phyloP scores from a whole-genome alignment of 2,329 filamentous ascomycete species.

The Paraphoma chrysanthemicola region DNA sequence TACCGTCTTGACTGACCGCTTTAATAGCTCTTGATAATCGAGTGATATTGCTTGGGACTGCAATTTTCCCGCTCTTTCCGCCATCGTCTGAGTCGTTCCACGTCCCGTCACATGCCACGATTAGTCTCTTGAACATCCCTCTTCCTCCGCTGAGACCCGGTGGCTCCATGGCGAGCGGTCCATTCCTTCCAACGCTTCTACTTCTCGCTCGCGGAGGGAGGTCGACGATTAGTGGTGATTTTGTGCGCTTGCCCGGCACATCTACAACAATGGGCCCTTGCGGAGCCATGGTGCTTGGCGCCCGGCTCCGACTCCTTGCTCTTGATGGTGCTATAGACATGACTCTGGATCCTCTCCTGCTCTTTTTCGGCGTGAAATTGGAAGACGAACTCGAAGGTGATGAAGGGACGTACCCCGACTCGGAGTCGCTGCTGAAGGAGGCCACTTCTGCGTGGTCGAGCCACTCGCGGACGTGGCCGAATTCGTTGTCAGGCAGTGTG shows the following conservation, averaged over 20 bases:
- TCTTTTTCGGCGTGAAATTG: conserved; percentile 18
- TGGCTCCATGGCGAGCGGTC: conserved; percentile 29
- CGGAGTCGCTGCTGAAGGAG: conserved; percentile 26
- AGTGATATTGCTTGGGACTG: conserved; percentile 58
- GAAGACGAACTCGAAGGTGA: conserved; percentile 28
- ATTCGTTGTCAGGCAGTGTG: conserved; percentile 15
- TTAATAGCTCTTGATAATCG: conserved; percentile 58
- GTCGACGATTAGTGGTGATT: conserved; percentile 38
- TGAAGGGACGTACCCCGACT: conserved; percentile 27
- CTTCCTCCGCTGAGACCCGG: conserved; percentile 45
- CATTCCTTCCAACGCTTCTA: conserved; percentile 31
- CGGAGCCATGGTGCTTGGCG: conserved; percentile 33
- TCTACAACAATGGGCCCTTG: conserved; percentile 35
- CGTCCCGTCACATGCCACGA: conserved; percentile 53
- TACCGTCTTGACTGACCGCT: conserved; percentile 54
- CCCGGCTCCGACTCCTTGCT: conserved; percentile 38
- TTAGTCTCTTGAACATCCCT: conserved; percentile 50
- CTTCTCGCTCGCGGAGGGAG: conserved; percentile 32
- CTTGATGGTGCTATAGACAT: conserved; percentile 39
- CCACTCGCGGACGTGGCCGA: conserved; percentile 19
- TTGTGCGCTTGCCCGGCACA: conserved; percentile 27
- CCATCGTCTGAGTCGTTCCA: conserved; percentile 59
- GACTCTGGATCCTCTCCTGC: conserved; percentile 16
- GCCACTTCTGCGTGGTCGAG: conserved; percentile 28
- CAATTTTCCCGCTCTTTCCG: conserved; percentile 51